phyloP scores from a whole-genome alignment of 2,329 filamentous ascomycete genomes.

The Chaetoscypha palmicola region DNA sequence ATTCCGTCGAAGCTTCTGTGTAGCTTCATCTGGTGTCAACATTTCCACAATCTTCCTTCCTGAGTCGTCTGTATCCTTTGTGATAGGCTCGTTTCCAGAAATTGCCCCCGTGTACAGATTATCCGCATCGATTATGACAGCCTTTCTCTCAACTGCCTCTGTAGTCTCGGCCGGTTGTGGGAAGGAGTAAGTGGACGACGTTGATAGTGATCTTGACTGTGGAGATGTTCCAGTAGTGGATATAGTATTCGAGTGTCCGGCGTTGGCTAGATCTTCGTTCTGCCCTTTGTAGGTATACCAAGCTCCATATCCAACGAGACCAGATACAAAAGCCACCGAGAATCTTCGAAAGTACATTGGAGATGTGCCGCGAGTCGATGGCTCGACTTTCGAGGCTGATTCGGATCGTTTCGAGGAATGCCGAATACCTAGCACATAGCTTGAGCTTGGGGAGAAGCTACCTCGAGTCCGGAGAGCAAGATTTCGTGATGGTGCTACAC shows the following conservation, averaged over 20 bases:
- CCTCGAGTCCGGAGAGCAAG: conserved; percentile 44
- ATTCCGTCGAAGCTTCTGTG: conserved; percentile 77
- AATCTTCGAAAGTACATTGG: conserved; percentile 72
- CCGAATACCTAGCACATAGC: conserved; percentile 41
- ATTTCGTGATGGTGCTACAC: conserved; percentile 56
- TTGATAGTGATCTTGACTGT: conserved; percentile 27
- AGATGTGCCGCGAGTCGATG: conserved; percentile 27
- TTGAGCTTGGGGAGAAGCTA: conserved; percentile 33
- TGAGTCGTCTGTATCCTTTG: conserved; percentile 79
- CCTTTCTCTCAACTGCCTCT: conserved; percentile 50
- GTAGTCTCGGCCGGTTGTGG: conserved; percentile 13
- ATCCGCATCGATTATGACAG: conserved; percentile 83
- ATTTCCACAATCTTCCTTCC: conserved; percentile 88
- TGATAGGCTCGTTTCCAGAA: conserved; percentile 76
- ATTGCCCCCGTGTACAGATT: conserved; percentile 84
- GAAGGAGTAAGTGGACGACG: conserved; percentile 19
- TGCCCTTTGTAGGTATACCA: conserved; percentile 62
- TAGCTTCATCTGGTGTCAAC: conserved; percentile 91
- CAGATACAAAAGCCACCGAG: conserved; percentile 59
- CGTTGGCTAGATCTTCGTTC: conserved; percentile 10
- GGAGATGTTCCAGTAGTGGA: conserved; percentile 10
- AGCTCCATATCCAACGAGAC: conserved; percentile 63
- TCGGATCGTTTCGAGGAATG: conserved; percentile 34
- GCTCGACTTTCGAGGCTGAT: conserved; percentile 20
- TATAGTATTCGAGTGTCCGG: conserved; percentile 1